phyloP scores from a whole-genome alignment of 306 rosid genomes.

The Rosa chinensis region DNA sequence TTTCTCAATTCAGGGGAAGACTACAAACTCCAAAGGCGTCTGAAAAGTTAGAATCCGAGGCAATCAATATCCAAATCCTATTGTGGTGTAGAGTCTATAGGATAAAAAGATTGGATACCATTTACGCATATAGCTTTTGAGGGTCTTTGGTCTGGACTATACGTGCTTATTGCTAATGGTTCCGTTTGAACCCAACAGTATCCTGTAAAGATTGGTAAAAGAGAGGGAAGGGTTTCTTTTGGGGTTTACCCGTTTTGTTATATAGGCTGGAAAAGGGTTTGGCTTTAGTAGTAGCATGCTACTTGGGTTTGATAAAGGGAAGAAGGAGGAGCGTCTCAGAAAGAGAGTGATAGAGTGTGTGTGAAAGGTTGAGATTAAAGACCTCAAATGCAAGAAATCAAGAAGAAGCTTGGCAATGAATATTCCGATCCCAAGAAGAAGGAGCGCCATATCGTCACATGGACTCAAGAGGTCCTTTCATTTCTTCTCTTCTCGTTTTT shows the following conservation, averaged over 20 bases:
- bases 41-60: slow-evolving; percentile 92
- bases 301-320: slow-evolving; percentile 57
- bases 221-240: slow-evolving; percentile 27
- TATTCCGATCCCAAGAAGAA: slow-evolving; percentile 91
- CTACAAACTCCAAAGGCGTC: slow-evolving; percentile 30
- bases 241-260: slow-evolving; percentile 17
- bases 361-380: slow-evolving; percentile 28
- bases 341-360: slow-evolving; percentile 27
- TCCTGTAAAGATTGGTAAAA: slow-evolving; percentile 21
- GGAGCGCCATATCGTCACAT: slow-evolving; percentile 98
- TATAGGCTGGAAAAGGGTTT: slow-evolving; percentile 43
- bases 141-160: slow-evolving; percentile 17
- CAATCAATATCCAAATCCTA: slow-evolving; percentile 30
- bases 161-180: slow-evolving; percentile 23
- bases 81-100: slow-evolving; percentile 21
- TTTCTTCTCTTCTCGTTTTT: not conserved
- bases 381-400: slow-evolving; percentile 64
- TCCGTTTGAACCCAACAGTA: slow-evolving; percentile 36
- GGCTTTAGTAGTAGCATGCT: slow-evolving; percentile 72
- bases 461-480: slow-evolving; percentile 83
- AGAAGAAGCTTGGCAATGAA: slow-evolving; percentile 51
- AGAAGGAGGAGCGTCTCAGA: slow-evolving; percentile 77
- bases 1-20: slow-evolving; percentile 38
- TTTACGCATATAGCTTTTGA: slow-evolving; percentile 50
- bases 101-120: slow-evolving; percentile 18